A percentile compares a stretch with the other conserved stretches of the same genome.
Conservation (phyloP, 345 rosid species). For the Melastoma malabathricum region DNA sequence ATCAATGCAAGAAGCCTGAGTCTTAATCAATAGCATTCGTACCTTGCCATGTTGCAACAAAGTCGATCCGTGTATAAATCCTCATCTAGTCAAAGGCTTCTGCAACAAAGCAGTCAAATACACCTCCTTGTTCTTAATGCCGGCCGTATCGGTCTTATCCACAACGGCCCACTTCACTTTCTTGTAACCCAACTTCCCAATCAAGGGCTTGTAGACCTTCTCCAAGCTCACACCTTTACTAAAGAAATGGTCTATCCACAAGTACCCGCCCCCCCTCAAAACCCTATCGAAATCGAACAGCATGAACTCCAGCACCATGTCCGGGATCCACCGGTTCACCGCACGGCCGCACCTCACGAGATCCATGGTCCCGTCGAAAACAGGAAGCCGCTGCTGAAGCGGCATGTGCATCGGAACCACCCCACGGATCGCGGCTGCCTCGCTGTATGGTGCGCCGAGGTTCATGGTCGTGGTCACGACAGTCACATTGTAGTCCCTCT, state of each 20-base stretch:
- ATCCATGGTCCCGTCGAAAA: slow-evolving; percentile 85
- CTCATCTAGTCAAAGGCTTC: slow-evolving; percentile 59
- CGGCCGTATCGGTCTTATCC: slow-evolving; percentile 50
- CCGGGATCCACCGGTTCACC: slow-evolving; percentile 91
- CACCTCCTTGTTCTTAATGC: slow-evolving; percentile 70
- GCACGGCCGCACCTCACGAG: slow-evolving; percentile 85
- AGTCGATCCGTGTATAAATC: background rate
- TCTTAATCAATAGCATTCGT: too few relatives aligned
- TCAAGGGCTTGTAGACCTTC: slow-evolving; percentile 63
- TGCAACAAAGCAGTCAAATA: slow-evolving; percentile 84
- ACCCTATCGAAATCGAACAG: slow-evolving; percentile 75
- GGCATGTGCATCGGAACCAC: slow-evolving; percentile 84
- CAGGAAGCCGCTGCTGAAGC: slow-evolving; percentile 79
- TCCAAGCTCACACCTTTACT: slow-evolving; percentile 61
- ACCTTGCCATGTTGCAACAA: too few relatives aligned
- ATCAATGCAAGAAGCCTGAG: too few relatives aligned
- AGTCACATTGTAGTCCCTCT: slow-evolving; percentile 42
- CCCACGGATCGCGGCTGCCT: slow-evolving; percentile 82
- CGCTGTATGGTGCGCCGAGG: slow-evolving; percentile 74
- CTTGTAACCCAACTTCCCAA: slow-evolving; percentile 75
- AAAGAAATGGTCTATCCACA: slow-evolving; percentile 89
- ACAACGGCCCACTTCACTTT: slow-evolving; percentile 92
- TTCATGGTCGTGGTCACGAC: slow-evolving; percentile 85
- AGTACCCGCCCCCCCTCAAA: slow-evolving; percentile 72
- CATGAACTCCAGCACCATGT: slow-evolving; percentile 69